A percentile compares a stretch with the other conserved stretches of the same genome.
These are phyloP conservation scores for Geum urbanum DNA, from an alignment of 306 rosid species.

Conservation along the genomic window DNA sequence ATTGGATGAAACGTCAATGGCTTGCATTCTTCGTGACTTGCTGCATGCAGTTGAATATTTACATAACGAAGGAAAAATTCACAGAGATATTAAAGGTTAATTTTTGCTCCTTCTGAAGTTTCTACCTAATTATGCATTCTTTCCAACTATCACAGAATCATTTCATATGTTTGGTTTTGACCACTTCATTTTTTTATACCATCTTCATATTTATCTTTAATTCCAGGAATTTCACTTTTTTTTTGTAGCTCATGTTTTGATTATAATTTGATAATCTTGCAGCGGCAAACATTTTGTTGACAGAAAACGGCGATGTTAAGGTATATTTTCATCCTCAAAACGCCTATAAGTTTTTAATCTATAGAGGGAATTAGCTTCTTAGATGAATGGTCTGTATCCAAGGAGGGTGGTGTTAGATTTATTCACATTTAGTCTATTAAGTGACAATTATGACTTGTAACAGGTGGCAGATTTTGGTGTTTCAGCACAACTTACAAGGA, in stretches of 20 bases:
- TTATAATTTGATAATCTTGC: slow-evolving; percentile 42
- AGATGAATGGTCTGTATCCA: slow-evolving; percentile 12
- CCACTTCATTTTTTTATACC: background rate
- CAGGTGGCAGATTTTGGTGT: slow-evolving; percentile 99
- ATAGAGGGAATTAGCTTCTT: background rate
- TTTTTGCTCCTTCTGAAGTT: background rate
- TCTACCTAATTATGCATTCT: background rate
- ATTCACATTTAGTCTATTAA: slow-evolving; percentile 24
- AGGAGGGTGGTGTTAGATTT: slow-evolving; percentile 29
- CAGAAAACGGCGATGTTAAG: slow-evolving; percentile 96
- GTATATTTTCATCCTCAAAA: slow-evolving; percentile 38
- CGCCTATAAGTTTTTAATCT: background rate
- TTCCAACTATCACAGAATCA: background rate
- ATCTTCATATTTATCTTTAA: background rate
- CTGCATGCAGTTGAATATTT: slow-evolving; percentile 93
- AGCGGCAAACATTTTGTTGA: slow-evolving; percentile 95
- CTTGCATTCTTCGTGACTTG: slow-evolving; percentile 90
- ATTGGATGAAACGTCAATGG: slow-evolving; percentile 90
- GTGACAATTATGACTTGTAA: slow-evolving; percentile 33
- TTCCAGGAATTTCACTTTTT: slow-evolving; percentile 8
- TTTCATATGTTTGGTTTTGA: background rate
- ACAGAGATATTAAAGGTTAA: slow-evolving; percentile 93
- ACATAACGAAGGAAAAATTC: slow-evolving; percentile 93
- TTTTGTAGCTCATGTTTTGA: slow-evolving; percentile 32
- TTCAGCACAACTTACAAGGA: slow-evolving; percentile 96